Evolutionary conservation across 2,329 filamentous ascomycete genomes (phyloP), one percentile per base, ranked within the genome.

Genomic region (Aureobasidium lini): DNA sequence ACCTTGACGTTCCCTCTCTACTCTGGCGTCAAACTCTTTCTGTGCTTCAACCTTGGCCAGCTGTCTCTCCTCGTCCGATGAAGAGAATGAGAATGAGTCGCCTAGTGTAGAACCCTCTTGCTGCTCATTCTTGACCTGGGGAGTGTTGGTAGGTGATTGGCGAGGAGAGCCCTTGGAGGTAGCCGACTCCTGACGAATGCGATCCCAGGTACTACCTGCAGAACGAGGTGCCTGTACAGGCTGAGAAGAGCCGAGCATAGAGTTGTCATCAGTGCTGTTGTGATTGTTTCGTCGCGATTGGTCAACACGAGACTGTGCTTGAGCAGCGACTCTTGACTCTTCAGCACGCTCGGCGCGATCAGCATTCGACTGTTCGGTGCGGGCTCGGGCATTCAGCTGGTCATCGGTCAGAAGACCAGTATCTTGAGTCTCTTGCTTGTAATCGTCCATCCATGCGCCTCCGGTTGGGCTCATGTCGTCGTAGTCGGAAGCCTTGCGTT

Each of bases 1-100:
- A 0, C 77, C 79, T 57, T 72, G 71, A 54, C 79, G 67, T 63
- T 81, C 79, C 60, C 71, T 71, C 63, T 81, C 79, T 5, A 81
- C 62, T 44, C 75, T 68, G 16, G 73, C 72, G 64, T 81, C 77
- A 62, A 81, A 81, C 29, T 80, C 76, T 57, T 69, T 73, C 66
- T 81, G 78, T 29, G 77, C 77, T 61, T 78, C 73, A 42, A 70
- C 65, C 61, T 72, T 76, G 11, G 76, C 77, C 31, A 70, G 64
- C 47, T 73, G 71, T 28, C 72, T 70, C 39, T 80, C 76, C 58
- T 77, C 74, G 6, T 76, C 74, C 1, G 68, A 69, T 1, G 68
- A 68, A 0, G 72, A 73, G 64, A 79, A 80, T 11, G 71, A 70
- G 57, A 77, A 81, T 37, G 71, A 72, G 57, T 80, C 77, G 2